Base-by-base conservation (phyloP, 2,329 filamentous ascomycete genomes). In the Colletotrichum tropicale region DNA sequence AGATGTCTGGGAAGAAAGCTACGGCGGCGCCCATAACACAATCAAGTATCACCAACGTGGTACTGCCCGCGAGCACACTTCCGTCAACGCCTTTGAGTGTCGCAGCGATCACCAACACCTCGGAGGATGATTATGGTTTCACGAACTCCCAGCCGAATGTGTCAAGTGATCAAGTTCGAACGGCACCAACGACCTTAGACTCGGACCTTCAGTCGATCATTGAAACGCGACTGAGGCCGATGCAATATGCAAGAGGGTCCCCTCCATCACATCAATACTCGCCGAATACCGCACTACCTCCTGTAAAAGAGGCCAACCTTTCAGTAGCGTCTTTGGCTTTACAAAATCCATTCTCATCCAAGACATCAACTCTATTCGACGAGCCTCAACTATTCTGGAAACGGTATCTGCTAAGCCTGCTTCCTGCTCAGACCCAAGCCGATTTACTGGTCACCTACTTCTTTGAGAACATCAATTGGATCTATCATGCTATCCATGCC, bases 381-480 rank as follows among this genome's bases (percentile, higher is more conserved):
- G 73, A 75, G 13, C 74, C 73, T 26, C 68, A 56, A 8, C 30
- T 78, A 10, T 78, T 67, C 64, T 70, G 76, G 71, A 72, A 78
- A 52, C 77, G 62, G 9, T 66, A 77, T 55, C 67, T 78, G 21
- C 34, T 62, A 16, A 69, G 75, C 5, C 18, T 74, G 4, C 56
- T 78, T 12, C 77, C 77, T 4, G 76, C 75, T 15, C 69, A 76
- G 43, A 72, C 75, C 15, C 71, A 77, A 62, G 81, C 80, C 64
- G 81, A 82, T 55, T 69, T 80, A 2, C 78, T 83, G 3, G 70
- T 81, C 24, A 77, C 74, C 30, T 82, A 81, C 65, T 83, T 81
- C 71, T 66, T 82, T 21, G 80, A 82, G 48, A 80, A 83, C 48
- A 77, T 82, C 76, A 80, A 83, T 68, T 82, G 80, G 78, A 75